A percentile compares a stretch with the other conserved stretches of the same genome.
Conservation (phyloP, 148 eudicot species). For the Nyssa sinensis region DNA sequence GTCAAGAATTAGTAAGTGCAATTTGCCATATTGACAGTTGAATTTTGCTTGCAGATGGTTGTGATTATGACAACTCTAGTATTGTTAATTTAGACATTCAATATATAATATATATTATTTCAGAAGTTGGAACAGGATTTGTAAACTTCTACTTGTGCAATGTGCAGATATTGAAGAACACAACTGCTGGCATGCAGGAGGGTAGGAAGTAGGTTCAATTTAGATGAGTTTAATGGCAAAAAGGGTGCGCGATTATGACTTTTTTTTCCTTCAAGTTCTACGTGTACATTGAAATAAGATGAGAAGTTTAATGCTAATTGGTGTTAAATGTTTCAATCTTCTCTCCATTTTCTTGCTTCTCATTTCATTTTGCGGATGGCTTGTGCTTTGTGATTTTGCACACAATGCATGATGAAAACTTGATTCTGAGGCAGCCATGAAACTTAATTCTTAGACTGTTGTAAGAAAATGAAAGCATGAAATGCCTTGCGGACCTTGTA, state of each 20-base stretch:
- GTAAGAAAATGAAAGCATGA: too few relatives aligned
- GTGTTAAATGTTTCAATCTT: neutral
- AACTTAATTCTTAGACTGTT: too few relatives aligned
- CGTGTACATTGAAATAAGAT: neutral
- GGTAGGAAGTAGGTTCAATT: conserved; percentile 47
- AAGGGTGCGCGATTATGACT: neutral
- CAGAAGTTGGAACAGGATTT: neutral
- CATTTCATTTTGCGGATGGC: neutral
- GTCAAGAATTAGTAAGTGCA: neutral
- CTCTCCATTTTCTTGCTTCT: neutral
- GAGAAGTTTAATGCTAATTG: neutral
- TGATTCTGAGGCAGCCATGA: too few relatives aligned
- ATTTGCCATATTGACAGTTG: neutral
- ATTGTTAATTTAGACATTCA: too few relatives aligned
- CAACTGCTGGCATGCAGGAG: conserved; percentile 69
- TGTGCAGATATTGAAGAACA: conserved; percentile 80
- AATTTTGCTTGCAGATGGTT: neutral
- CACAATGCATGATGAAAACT: too few relatives aligned
- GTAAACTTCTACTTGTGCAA: conserved; percentile 5
- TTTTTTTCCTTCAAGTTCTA: neutral
- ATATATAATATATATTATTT: too few relatives aligned
- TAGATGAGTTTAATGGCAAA: conserved; percentile 7
- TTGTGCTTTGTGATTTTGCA: too few relatives aligned
- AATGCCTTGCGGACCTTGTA: too few relatives aligned
- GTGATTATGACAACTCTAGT: neutral